A percentile compares a stretch with the other conserved stretches of the same genome.
Conservation (phyloP, 2,329 filamentous ascomycete species). For the Sporothrix protearum region DNA sequence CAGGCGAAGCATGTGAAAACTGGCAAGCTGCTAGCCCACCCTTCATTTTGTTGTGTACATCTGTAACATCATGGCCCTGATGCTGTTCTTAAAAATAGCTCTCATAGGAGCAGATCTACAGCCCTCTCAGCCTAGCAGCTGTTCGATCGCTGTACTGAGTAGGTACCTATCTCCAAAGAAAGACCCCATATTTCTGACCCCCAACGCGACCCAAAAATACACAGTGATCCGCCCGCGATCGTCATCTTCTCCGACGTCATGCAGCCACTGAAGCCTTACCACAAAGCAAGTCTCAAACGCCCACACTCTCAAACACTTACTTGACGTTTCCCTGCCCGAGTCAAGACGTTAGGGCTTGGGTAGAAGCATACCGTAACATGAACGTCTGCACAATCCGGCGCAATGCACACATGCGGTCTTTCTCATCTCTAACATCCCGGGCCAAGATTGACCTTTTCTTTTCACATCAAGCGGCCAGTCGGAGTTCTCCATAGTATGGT, state of each 20-base stretch:
- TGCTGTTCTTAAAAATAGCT: constrained; percentile 1
- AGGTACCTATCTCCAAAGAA: neutral
- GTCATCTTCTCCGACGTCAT: constrained; percentile 22
- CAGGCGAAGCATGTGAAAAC: neutral
- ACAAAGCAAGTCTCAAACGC: neutral
- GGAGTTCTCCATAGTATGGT: neutral
- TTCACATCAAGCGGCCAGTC: neutral
- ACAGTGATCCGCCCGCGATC: constrained; percentile 7
- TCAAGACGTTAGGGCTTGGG: neutral
- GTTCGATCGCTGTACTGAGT: neutral
- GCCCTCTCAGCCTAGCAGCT: neutral
- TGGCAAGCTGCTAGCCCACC: neutral
- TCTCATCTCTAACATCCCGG: neutral
- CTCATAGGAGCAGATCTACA: neutral
- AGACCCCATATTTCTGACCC: neutral
- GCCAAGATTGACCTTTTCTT: neutral
- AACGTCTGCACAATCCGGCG: constrained; percentile 6
- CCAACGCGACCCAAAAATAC: neutral
- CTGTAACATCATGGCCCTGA: neutral
- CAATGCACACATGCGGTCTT: neutral
- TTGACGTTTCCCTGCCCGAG: neutral
- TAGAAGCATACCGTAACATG: neutral
- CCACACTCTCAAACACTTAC: neutral
- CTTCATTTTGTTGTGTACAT: neutral
- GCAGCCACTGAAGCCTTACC: constrained; percentile 6